Evolutionary conservation across 2,329 filamentous ascomycete species (phyloP).

Genomic region (Aspergillus tamarii): DNA sequence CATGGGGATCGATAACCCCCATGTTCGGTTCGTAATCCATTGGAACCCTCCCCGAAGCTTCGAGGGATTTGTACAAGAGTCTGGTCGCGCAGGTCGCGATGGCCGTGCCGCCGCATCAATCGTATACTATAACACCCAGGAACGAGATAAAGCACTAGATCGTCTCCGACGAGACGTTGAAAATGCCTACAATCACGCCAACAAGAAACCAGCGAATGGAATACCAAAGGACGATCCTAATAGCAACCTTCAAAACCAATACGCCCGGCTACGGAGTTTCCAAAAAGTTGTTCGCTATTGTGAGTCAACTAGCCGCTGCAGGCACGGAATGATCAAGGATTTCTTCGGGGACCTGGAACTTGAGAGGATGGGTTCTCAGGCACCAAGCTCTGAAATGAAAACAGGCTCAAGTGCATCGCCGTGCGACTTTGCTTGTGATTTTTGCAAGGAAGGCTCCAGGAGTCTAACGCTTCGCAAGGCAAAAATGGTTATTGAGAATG

Average conservation of each 20-base stretch:
- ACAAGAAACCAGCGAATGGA: slow-evolving; percentile 20
- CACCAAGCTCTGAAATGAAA: slow-evolving; percentile 11
- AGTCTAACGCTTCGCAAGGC: slow-evolving; percentile 61
- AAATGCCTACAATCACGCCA: slow-evolving; percentile 37
- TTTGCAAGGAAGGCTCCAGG: slow-evolving; percentile 68
- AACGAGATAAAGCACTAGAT: slow-evolving; percentile 71
- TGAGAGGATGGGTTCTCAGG: slow-evolving; percentile 36
- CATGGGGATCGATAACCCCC: slow-evolving; percentile 96
- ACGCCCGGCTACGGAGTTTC: slow-evolving; percentile 62
- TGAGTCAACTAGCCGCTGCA: slow-evolving; percentile 72
- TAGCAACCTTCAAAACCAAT: slow-evolving; percentile 37
- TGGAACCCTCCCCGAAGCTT: slow-evolving; percentile 94
- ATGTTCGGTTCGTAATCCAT: slow-evolving; percentile 92
- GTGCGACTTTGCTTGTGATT: slow-evolving; percentile 78
- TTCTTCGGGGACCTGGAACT: slow-evolving; percentile 72
- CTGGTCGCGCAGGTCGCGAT: slow-evolving; percentile 85
- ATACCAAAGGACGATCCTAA: slow-evolving; percentile 3
- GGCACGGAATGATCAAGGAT: slow-evolving; percentile 73
- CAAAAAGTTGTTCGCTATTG: slow-evolving; percentile 77
- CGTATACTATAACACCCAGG: slow-evolving; percentile 87
- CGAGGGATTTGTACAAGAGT: slow-evolving; percentile 95
- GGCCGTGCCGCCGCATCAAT: slow-evolving; percentile 86
- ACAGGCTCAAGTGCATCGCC: slow-evolving; percentile 41
- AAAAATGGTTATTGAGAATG: slow-evolving; percentile 31
- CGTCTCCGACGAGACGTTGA: slow-evolving; percentile 53